Percentiles rank a stretch among this genome's conserved stretches.
Conservation (phyloP, 2,329 filamentous ascomycete species). For the Cladophialophora psammophila region DNA sequence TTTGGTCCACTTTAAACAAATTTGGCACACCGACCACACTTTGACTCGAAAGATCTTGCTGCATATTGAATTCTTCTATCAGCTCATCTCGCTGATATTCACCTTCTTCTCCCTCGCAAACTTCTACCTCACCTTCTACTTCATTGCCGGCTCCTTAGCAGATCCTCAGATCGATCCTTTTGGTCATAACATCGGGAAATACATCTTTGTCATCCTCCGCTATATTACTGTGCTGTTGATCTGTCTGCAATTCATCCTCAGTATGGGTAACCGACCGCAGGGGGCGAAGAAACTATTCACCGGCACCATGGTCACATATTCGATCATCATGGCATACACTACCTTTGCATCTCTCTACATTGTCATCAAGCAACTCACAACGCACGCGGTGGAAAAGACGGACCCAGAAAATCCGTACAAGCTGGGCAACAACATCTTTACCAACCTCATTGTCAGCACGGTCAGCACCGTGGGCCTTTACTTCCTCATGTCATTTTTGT, state of each 20-base stretch:
- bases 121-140: constrained; percentile 99
- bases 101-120: constrained; percentile 98
- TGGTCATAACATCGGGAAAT: constrained; percentile 80
- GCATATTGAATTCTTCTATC: constrained; percentile 94
- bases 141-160: constrained; percentile 88
- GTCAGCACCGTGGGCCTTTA: constrained; percentile 90
- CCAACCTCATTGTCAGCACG: constrained; percentile 91
- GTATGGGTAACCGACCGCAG: constrained; percentile 94
- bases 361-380: constrained; percentile 77
- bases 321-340: constrained; percentile 94
- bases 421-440: constrained; percentile 88
- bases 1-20: constrained; percentile 89
- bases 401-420: constrained; percentile 54
- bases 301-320: constrained; percentile 85
- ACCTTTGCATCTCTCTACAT: constrained; percentile 90
- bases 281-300: constrained; percentile 92
- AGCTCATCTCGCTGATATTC: constrained; percentile 89
- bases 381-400: constrained; percentile 52
- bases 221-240: constrained; percentile 89
- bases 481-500: constrained; percentile 94
- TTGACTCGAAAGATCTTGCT: constrained; percentile 86
- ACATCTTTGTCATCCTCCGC: constrained; percentile 85
- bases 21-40: constrained; percentile 93
- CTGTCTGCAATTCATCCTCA: constrained; percentile 93
- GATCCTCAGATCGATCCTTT: constrained; percentile 87